Percentiles rank a stretch among this genome's conserved stretches.
Conservation (phyloP, 2,329 filamentous ascomycete species). For the Fusarium abutilonis region DNA sequence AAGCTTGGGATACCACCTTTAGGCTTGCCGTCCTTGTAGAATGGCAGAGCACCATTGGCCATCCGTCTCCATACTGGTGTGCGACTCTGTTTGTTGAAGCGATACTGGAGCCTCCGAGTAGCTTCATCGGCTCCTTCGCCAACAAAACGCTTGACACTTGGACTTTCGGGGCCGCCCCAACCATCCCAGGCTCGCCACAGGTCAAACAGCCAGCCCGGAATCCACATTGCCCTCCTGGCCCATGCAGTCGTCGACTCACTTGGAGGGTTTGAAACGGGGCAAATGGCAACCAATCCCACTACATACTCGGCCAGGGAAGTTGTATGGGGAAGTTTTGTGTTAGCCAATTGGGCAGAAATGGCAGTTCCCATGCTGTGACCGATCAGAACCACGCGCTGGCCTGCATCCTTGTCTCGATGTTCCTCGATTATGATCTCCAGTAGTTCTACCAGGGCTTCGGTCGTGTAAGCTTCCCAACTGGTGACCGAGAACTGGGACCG, state of each 20-base stretch:
- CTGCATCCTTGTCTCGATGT: slow-evolving; percentile 70
- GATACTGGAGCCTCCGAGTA: slow-evolving; percentile 72
- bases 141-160: slow-evolving; percentile 81
- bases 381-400: slow-evolving; percentile 80
- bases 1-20: slow-evolving; percentile 74
- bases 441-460: slow-evolving; percentile 78
- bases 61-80: slow-evolving; percentile 86
- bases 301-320: slow-evolving; percentile 69
- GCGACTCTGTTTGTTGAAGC: slow-evolving; percentile 83
- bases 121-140: slow-evolving; percentile 72
- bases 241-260: slow-evolving; percentile 57
- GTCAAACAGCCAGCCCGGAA: slow-evolving; percentile 79
- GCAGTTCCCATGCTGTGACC: slow-evolving; percentile 93
- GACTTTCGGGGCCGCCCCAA: slow-evolving; percentile 78
- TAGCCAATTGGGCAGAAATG: slow-evolving; percentile 76
- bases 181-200: slow-evolving; percentile 81
- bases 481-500: slow-evolving; percentile 77
- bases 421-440: slow-evolving; percentile 78
- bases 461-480: slow-evolving; percentile 80
- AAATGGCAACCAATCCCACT: slow-evolving; percentile 82
- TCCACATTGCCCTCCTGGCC: slow-evolving; percentile 67
- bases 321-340: slow-evolving; percentile 54
- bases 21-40: slow-evolving; percentile 62
- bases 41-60: slow-evolving; percentile 75
- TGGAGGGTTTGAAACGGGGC: slow-evolving; percentile 75